Evolutionary conservation across 805 yeast species (phyloP).

Genomic region (Starmerella scarabaei): DNA sequence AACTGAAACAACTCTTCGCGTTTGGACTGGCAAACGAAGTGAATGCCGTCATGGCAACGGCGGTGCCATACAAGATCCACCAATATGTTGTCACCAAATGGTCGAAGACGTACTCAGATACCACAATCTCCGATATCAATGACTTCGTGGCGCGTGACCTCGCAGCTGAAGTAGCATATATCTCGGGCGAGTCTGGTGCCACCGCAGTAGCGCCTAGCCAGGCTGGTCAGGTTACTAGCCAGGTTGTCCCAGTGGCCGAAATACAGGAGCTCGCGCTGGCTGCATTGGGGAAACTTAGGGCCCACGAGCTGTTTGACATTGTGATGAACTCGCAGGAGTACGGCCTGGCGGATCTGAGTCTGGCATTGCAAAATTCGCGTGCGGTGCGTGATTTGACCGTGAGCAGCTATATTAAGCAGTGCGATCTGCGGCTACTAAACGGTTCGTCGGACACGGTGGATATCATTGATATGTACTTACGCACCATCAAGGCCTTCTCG

Average conservation of each 20-base stretch:
- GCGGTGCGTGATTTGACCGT: constrained; percentile 43
- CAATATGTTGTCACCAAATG: constrained; percentile 9
- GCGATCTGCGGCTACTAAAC: constrained; percentile 44
- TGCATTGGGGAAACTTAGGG: constrained; percentile 33
- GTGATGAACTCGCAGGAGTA: constrained; percentile 40
- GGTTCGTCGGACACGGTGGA: constrained; percentile 72
- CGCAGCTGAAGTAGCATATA: no score
- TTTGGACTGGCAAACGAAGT: constrained; percentile 21
- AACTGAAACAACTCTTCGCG: constrained; percentile 3
- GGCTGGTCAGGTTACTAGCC: no score
- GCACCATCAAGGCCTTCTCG: constrained; percentile 57
- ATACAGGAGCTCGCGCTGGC: constrained; percentile 5
- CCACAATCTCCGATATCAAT: not conserved
- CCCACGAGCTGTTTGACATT: constrained; percentile 46
- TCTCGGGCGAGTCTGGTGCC: no score
- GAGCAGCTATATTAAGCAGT: constrained; percentile 34
- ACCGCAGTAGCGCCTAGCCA: no score
- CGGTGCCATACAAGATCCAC: constrained; percentile 14
- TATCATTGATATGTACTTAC: constrained; percentile 54
- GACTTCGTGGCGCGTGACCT: no score
- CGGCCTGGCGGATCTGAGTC: constrained; percentile 47
- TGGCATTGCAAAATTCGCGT: constrained; percentile 34
- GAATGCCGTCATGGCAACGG: constrained; percentile 15
- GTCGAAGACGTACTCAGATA: constrained; percentile 10
- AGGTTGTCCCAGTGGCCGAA: not conserved